Evolutionary conservation across 1,284 basidiomycete genomes (phyloP).

Genomic region (Sanghuangporus weigelae): DNA sequence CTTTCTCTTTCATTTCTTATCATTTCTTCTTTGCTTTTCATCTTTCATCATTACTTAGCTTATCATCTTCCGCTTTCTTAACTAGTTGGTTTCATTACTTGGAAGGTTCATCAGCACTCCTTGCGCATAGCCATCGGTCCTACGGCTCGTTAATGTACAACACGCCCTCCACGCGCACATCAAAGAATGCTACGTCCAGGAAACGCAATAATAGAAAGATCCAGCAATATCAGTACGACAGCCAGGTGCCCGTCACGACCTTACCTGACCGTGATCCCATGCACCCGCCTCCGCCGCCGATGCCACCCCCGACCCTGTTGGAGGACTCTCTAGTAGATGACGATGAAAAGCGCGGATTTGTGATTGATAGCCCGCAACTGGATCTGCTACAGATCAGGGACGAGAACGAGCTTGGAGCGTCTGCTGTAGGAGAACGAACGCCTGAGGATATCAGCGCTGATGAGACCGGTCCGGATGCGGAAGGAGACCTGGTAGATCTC

Average conservation of each 20-base stretch:
- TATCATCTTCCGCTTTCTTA: not conserved
- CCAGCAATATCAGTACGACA: not conserved
- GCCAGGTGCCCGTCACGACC: constrained; percentile 7
- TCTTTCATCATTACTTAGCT: constrained; percentile 1
- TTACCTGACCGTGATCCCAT: not conserved
- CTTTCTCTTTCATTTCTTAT: not conserved
- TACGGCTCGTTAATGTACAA: constrained; percentile 16
- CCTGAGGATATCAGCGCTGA: not conserved
- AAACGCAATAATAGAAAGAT: constrained; percentile 13
- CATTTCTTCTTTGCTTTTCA: constrained; percentile 1
- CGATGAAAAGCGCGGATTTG: not conserved
- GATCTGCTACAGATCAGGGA: not conserved
- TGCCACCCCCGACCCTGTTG: not conserved
- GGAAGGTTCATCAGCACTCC: not conserved
- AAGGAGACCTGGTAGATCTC: not conserved
- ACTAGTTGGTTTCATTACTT: not conserved
- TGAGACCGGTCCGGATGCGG: constrained; percentile 1
- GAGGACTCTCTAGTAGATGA: not conserved
- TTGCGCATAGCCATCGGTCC: constrained; percentile 2
- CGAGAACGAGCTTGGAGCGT: constrained; percentile 2
- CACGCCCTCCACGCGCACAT: constrained; percentile 19
- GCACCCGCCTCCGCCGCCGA: not conserved
- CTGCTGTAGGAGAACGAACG: not conserved
- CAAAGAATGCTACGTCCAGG: constrained; percentile 15
- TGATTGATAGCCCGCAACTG: not conserved